phyloP scores from a whole-genome alignment of 371 early-diverging fungal genomes.

The Globomyces sp. region DNA sequence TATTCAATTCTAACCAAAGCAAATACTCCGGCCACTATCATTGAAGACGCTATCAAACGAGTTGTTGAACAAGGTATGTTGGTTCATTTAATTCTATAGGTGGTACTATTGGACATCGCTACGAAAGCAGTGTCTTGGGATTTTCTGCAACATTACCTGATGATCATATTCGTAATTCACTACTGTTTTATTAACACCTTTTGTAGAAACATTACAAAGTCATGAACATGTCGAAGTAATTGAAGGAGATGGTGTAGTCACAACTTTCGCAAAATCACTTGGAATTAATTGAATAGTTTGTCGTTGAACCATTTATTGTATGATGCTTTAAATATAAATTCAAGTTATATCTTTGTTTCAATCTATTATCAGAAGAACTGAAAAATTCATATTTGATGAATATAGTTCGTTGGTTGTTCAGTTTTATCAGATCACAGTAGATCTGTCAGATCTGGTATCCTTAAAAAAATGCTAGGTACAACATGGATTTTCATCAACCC shows the following conservation, averaged over 20 bases:
- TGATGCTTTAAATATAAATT: too few species aligned
- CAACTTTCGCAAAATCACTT: not conserved
- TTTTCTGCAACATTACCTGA: not conserved
- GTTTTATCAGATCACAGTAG: too few species aligned
- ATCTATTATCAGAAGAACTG: too few species aligned
- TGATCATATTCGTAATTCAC: not conserved
- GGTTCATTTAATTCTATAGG: not conserved
- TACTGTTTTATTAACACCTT: conserved; percentile 12
- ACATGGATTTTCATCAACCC: not conserved
- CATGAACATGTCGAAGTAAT: not conserved
- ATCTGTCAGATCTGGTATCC: too few species aligned
- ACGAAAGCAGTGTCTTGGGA: not conserved
- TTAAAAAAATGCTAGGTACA: too few species aligned
- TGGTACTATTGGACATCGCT: not conserved
- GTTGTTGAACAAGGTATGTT: conserved; percentile 22
- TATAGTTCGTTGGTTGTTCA: too few species aligned
- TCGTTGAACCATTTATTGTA: too few species aligned
- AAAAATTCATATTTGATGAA: too few species aligned
- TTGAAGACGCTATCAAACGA: conserved; percentile 37
- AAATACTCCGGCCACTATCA: conserved; percentile 31
- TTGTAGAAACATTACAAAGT: conserved; percentile 44
- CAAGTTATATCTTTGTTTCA: too few species aligned
- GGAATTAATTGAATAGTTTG: not conserved
- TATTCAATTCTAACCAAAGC: conserved; percentile 7
- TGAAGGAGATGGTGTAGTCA: not conserved